Evolutionary conservation across 352 stramenopile genomes (phyloP).

Genomic region (Globisporangium abappressorium): DNA sequence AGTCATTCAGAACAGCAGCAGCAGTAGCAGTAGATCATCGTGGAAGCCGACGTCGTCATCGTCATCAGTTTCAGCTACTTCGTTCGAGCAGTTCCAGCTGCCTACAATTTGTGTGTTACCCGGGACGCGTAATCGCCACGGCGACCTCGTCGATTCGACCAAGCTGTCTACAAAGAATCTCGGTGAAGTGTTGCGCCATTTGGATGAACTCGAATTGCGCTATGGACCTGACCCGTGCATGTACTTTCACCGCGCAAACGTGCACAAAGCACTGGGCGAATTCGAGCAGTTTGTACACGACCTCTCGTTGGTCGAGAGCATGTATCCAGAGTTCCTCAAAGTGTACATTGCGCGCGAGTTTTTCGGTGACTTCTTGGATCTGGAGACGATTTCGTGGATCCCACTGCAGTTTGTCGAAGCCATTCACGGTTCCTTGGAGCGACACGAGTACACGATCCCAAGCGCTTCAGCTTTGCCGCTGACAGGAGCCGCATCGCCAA

Average conservation of each 20-base stretch:
- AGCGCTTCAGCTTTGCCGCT: not conserved
- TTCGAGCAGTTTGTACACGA: conserved; percentile 44
- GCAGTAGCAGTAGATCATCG: not conserved
- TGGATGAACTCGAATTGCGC: conserved; percentile 52
- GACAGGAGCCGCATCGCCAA: not conserved
- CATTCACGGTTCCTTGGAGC: conserved; percentile 34
- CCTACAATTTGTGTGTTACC: conserved; percentile 44
- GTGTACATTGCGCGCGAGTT: conserved; percentile 34
- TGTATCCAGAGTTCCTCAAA: conserved; percentile 42
- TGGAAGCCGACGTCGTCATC: conserved; percentile 1
- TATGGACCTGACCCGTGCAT: conserved; percentile 55
- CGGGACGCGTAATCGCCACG: conserved; percentile 33
- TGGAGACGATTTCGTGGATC: conserved; percentile 63
- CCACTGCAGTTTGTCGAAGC: conserved; percentile 37
- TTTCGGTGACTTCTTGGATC: conserved; percentile 51
- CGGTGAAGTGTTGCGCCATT: conserved; percentile 38
- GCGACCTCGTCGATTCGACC: conserved; percentile 43
- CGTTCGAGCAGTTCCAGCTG: conserved; percentile 24
- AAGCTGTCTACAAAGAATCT: conserved; percentile 47
- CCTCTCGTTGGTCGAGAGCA: conserved; percentile 43
- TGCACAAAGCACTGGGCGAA: conserved; percentile 43
- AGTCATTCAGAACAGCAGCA: conserved; percentile 18
- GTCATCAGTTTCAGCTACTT: conserved; percentile 7
- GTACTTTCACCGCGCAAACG: conserved; percentile 59
- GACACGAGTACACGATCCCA: conserved; percentile 38